These are phyloP conservation scores for Lolium perenne DNA, from an alignment of 176 grass and related monocot species.

Conservation along the genomic window DNA sequence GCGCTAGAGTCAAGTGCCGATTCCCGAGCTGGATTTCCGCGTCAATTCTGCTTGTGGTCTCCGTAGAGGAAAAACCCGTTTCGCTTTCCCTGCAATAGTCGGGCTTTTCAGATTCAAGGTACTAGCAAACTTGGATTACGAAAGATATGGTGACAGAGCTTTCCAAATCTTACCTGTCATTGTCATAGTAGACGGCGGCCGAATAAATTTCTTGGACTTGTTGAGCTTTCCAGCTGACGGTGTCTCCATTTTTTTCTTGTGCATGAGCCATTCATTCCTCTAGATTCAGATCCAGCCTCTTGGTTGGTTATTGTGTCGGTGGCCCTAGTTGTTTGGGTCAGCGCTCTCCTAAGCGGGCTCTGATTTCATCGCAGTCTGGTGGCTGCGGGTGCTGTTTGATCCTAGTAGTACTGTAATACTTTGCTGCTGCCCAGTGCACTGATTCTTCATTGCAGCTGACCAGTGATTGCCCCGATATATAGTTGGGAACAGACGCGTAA, in stretches of 20 bases:
- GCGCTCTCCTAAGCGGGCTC: background rate
- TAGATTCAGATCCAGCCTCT: slow-evolving; percentile 8
- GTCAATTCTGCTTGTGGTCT: background rate
- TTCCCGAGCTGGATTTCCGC: background rate
- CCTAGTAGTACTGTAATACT: background rate
- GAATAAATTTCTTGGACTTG: background rate
- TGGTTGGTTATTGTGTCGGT: slow-evolving; percentile 1
- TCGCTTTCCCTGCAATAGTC: no score
- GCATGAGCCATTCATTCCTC: background rate
- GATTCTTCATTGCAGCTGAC: background rate
- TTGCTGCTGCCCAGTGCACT: background rate
- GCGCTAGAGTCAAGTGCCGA: background rate
- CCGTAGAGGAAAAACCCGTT: background rate
- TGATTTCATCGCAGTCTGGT: slow-evolving; percentile 3
- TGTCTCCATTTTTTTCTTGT: background rate
- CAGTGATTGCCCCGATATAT: background rate
- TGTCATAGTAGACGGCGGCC: background rate
- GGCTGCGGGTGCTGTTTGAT: background rate
- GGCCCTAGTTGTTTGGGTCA: background rate
- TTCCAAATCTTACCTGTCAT: slow-evolving; percentile 15
- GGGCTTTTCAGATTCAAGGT: background rate
- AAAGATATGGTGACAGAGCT: background rate
- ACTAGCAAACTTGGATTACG: background rate
- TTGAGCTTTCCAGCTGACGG: slow-evolving; percentile 20
- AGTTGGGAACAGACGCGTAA: background rate